These are phyloP conservation scores for Mortierella sp. DNA, from an alignment of 371 early-diverging fungal species.

Conservation along the genomic window DNA sequence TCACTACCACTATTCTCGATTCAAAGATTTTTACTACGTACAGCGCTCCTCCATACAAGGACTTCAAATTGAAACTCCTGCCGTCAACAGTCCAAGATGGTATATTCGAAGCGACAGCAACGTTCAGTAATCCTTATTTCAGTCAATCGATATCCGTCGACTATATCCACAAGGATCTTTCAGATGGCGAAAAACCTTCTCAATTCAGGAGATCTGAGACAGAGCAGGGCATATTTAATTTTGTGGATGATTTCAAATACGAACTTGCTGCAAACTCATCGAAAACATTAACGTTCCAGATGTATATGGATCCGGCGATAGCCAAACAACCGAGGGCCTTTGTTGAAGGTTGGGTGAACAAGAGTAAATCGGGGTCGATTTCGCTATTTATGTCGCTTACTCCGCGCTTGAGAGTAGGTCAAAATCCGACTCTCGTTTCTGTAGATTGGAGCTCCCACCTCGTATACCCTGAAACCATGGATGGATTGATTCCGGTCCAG, in stretches of 20 bases:
- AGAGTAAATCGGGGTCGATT: no score
- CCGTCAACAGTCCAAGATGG: slow-evolving; percentile 3
- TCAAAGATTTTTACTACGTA: neutral
- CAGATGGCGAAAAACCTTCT: no score
- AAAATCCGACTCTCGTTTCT: neutral
- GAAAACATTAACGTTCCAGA: neutral
- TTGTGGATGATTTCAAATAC: neutral
- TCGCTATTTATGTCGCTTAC: no score
- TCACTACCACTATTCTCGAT: neutral
- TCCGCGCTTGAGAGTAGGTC: neutral
- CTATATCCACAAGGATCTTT: no score
- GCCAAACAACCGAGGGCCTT: no score
- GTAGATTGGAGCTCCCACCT: neutral
- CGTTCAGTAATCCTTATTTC: slow-evolving; percentile 17
- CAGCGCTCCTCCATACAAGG: neutral
- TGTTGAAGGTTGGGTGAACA: no score
- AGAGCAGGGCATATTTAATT: no score
- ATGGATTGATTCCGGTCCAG: neutral
- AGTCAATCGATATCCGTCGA: neutral
- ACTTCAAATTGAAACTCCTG: slow-evolving; percentile 3
- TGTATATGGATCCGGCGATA: neutral
- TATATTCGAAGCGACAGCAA: slow-evolving; percentile 9
- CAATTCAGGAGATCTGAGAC: no score
- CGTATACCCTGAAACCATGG: no score
- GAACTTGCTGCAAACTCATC: neutral